Conservation (phyloP, 1,139 yeast genomes). For the Hansenula sp. region DNA sequence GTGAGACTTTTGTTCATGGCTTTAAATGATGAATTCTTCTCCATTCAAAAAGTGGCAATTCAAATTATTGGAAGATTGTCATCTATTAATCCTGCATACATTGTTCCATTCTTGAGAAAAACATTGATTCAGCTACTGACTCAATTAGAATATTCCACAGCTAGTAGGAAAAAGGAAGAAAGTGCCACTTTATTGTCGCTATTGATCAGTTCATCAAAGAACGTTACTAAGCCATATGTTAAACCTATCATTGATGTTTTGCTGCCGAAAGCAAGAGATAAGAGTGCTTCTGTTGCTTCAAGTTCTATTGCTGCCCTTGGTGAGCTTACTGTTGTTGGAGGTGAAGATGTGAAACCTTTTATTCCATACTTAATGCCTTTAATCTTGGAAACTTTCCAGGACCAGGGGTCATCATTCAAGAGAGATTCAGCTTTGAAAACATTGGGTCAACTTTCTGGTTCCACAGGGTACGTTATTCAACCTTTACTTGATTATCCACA, state of each 20-base stretch:
- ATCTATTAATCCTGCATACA: conserved; percentile 87
- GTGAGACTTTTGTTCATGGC: conserved; percentile 83
- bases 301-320: conserved; percentile 89
- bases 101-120: conserved; percentile 87
- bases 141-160: conserved; percentile 75
- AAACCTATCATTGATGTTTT: conserved; percentile 85
- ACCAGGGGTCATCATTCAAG: conserved; percentile 80
- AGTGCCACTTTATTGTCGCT: conserved; percentile 73
- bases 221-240: conserved; percentile 82
- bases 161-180: conserved; percentile 78
- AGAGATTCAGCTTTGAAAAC: conserved; percentile 88
- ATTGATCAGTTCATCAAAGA: conserved; percentile 72
- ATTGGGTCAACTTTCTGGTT: conserved; percentile 81
- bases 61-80: conserved; percentile 80
- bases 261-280: conserved; percentile 70
- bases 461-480: conserved; percentile 92
- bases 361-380: conserved; percentile 80
- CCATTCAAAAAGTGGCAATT: conserved; percentile 77
- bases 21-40: conserved; percentile 84
- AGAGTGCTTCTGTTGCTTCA: conserved; percentile 76
- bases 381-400: conserved; percentile 82
- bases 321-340: conserved; percentile 82
- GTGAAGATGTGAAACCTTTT: conserved; percentile 75
- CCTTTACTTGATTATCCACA: conserved; percentile 92
- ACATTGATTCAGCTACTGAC: conserved; percentile 82